Evolutionary conservation across 2,329 filamentous ascomycete genomes (phyloP).

Genomic region (Tricladium varicosporioides): DNA sequence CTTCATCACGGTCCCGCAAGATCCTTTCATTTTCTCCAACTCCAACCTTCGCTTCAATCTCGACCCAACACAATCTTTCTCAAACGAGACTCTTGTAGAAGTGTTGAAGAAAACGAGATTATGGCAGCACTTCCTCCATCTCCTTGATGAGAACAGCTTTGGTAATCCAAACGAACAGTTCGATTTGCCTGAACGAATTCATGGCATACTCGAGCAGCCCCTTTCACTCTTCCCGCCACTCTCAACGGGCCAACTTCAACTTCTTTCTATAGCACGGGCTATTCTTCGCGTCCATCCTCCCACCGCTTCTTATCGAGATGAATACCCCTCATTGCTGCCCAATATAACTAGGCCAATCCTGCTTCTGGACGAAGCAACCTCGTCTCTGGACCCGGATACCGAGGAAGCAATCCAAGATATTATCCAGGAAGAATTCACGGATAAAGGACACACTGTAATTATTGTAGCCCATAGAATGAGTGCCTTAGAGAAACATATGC

Average conservation of each 20-base stretch:
- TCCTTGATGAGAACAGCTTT: neutral
- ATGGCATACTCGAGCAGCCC: no score
- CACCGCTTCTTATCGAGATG: neutral
- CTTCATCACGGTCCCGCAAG: slow-evolving; percentile 93
- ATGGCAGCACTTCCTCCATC: neutral
- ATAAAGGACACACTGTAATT: slow-evolving; percentile 30
- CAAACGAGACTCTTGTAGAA: neutral
- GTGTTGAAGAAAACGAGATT: neutral
- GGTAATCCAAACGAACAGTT: no score
- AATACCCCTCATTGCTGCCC: neutral
- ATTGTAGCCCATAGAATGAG: slow-evolving; percentile 33
- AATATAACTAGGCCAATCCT: slow-evolving; percentile 39
- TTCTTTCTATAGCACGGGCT: neutral
- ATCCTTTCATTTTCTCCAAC: slow-evolving; percentile 78
- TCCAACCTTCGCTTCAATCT: neutral
- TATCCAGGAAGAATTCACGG: slow-evolving; percentile 30
- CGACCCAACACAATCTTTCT: neutral
- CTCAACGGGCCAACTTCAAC: neutral
- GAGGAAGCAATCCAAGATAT: slow-evolving; percentile 33
- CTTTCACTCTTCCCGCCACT: neutral
- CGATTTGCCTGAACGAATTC: no score
- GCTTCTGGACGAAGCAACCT: slow-evolving; percentile 42
- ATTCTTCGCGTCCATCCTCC: neutral
- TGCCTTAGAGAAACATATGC: neutral
- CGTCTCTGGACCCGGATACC: slow-evolving; percentile 34